Conservation (phyloP, 2,329 filamentous ascomycete genomes). For the Orbilia blumenaviensis region DNA sequence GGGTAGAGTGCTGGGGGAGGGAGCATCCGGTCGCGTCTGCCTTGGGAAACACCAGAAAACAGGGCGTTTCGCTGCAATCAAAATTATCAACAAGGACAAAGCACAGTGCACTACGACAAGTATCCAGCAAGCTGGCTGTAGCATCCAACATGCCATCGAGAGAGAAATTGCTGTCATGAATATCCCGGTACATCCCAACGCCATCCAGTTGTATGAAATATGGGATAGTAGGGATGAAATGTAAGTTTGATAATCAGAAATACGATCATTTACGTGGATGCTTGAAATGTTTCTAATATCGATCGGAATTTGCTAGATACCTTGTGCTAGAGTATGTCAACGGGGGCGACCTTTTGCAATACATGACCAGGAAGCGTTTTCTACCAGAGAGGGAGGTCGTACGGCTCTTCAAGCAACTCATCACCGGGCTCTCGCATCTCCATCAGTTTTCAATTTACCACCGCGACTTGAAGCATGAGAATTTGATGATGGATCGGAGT, state of each 20-base stretch:
- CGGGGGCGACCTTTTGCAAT: slow-evolving; percentile 83
- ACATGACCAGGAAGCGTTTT: slow-evolving; percentile 78
- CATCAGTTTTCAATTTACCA: slow-evolving; percentile 96
- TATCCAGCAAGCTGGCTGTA: slow-evolving; percentile 22
- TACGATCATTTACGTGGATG: not conserved
- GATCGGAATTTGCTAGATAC: slow-evolving; percentile 70
- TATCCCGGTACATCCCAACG: slow-evolving; percentile 91
- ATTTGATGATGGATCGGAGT: slow-evolving; percentile 82
- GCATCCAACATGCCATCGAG: slow-evolving; percentile 71
- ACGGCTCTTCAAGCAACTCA: slow-evolving; percentile 89
- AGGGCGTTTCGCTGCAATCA: slow-evolving; percentile 85
- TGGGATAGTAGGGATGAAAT: slow-evolving; percentile 97
- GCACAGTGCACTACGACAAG: slow-evolving; percentile 31
- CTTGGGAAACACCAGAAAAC: slow-evolving; percentile 82
- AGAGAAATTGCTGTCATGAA: slow-evolving; percentile 97
- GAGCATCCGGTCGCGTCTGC: slow-evolving; percentile 86
- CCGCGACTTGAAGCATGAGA: slow-evolving; percentile 95
- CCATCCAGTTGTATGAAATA: slow-evolving; percentile 93
- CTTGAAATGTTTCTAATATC: not conserved
- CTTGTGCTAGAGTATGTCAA: slow-evolving; percentile 93
- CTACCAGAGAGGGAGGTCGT: slow-evolving; percentile 82
- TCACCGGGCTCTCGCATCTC: slow-evolving; percentile 89
- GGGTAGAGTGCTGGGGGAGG: slow-evolving; percentile 86
- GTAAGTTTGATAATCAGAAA: slow-evolving; percentile 66
- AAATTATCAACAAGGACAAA: slow-evolving; percentile 86